phyloP scores from a whole-genome alignment of 768 basidiomycete genomes.

The Suillus hirtellus region DNA sequence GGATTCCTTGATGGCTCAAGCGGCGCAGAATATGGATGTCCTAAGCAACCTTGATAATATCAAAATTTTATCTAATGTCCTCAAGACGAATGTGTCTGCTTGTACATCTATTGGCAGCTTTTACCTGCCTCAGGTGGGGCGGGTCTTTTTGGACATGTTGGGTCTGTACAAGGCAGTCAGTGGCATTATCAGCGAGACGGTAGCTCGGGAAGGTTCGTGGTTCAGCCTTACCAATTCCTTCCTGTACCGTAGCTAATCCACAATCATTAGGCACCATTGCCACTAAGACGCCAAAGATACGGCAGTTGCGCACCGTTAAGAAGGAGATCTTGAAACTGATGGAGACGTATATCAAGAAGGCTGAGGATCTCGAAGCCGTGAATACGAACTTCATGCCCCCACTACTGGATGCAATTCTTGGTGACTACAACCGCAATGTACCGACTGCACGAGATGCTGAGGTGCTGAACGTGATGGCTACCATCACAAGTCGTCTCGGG shows the following conservation, averaged over 20 bases:
- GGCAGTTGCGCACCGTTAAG: slow-evolving; percentile 93
- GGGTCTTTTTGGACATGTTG: slow-evolving; percentile 97
- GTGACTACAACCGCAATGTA: slow-evolving; percentile 94
- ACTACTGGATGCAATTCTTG: slow-evolving; percentile 94
- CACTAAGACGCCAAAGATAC: slow-evolving; percentile 95
- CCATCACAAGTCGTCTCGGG: slow-evolving; percentile 84
- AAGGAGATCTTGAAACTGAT: slow-evolving; percentile 97
- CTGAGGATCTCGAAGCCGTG: slow-evolving; percentile 93
- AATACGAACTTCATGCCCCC: slow-evolving; percentile 93
- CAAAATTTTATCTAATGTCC: slow-evolving; percentile 93
- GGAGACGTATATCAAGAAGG: slow-evolving; percentile 97
- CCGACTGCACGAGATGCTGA: slow-evolving; percentile 94
- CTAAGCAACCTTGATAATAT: slow-evolving; percentile 90
- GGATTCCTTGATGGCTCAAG: slow-evolving; percentile 97
- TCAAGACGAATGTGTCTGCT: slow-evolving; percentile 98
- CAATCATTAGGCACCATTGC: slow-evolving; percentile 70
- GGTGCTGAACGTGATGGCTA: slow-evolving; percentile 95
- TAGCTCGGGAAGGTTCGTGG: slow-evolving; percentile 74
- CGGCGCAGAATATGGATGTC: slow-evolving; percentile 89
- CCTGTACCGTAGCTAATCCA: slow-evolving; percentile 9
- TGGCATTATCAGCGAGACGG: slow-evolving; percentile 91
- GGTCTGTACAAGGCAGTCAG: slow-evolving; percentile 97
- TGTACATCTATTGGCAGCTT: slow-evolving; percentile 97
- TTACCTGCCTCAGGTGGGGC: slow-evolving; percentile 95
- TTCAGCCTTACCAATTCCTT: slow-evolving; percentile 1